A percentile compares a stretch with the other conserved stretches of the same genome.
These are phyloP conservation scores for Metschnikowia lochheadii DNA, from an alignment of 805 yeast genomes.

Conservation along the genomic window DNA sequence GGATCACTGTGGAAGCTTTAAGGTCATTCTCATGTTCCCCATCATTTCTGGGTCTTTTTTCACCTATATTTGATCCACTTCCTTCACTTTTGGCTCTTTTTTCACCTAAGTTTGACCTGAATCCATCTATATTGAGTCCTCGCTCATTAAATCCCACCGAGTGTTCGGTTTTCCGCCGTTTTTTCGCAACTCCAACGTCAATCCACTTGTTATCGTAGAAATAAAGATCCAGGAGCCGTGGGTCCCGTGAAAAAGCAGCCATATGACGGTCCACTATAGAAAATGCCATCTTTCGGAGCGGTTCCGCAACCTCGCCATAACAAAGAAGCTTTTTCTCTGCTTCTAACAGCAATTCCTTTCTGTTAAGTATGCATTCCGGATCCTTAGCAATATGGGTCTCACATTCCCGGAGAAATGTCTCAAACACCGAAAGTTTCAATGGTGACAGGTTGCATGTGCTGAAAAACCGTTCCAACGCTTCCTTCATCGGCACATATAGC, in stretches of 20 bases:
- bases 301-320: constrained; percentile 54
- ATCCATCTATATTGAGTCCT: too few species aligned
- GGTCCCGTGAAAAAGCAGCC: constrained; percentile 38
- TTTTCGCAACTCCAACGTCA: constrained; percentile 29
- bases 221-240: constrained; percentile 51
- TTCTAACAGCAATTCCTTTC: constrained; percentile 25
- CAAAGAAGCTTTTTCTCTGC: constrained; percentile 61
- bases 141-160: too few species aligned
- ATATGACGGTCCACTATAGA: constrained; percentile 47
- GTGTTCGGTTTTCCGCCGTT: not conserved
- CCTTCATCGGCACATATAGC: constrained; percentile 47
- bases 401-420: constrained; percentile 57
- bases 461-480: constrained; percentile 49
- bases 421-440: constrained; percentile 52
- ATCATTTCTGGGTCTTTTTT: too few species aligned
- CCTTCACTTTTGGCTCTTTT: too few species aligned
- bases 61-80: too few species aligned
- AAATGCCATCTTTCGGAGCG: constrained; percentile 36
- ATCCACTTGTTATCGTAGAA: constrained; percentile 69
- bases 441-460: constrained; percentile 49
- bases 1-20: constrained; percentile 7
- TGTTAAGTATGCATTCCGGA: constrained; percentile 13
- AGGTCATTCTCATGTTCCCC: too few species aligned
- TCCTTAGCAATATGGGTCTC: constrained; percentile 39
- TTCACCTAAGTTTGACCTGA: too few species aligned